Evolutionary conservation across 2,329 filamentous ascomycete species (phyloP).

Genomic region (Elsinoe fawcettii): DNA sequence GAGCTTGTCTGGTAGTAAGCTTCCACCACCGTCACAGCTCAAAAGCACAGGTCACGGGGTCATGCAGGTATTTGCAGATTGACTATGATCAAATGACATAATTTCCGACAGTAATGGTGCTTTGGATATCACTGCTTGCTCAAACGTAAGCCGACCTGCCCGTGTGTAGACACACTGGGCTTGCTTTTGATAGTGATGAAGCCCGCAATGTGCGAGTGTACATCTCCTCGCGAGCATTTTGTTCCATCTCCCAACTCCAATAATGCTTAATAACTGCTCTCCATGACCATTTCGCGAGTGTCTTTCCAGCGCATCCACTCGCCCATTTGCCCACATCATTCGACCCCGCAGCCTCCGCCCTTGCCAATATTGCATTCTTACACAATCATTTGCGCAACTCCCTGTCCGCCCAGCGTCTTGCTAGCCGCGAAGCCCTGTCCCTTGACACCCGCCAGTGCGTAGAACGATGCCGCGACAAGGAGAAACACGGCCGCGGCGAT

Average conservation of each 20-base stretch:
- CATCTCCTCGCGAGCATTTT: neutral
- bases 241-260: neutral
- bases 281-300: neutral
- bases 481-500: conserved; percentile 82
- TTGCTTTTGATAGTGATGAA: conserved; percentile 2
- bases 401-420: conserved; percentile 91
- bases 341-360: neutral
- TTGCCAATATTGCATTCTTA: conserved; percentile 35
- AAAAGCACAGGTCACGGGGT: neutral
- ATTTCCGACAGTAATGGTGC: neutral
- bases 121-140: conserved; percentile 7
- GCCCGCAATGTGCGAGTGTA: neutral
- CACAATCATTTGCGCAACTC: conserved; percentile 97
- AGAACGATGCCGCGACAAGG: conserved; percentile 69
- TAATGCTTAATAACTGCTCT: neutral
- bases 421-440: conserved; percentile 82
- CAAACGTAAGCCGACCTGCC: neutral
- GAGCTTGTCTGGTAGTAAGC: neutral
- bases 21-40: conserved; percentile 4
- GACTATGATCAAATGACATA: neutral
- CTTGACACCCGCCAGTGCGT: conserved; percentile 69
- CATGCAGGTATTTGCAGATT: neutral
- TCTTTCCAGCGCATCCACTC: neutral
- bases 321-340: neutral
- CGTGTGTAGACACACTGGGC: neutral